phyloP scores from a whole-genome alignment of 139 green algal genomes.

The Volvox africanus region DNA sequence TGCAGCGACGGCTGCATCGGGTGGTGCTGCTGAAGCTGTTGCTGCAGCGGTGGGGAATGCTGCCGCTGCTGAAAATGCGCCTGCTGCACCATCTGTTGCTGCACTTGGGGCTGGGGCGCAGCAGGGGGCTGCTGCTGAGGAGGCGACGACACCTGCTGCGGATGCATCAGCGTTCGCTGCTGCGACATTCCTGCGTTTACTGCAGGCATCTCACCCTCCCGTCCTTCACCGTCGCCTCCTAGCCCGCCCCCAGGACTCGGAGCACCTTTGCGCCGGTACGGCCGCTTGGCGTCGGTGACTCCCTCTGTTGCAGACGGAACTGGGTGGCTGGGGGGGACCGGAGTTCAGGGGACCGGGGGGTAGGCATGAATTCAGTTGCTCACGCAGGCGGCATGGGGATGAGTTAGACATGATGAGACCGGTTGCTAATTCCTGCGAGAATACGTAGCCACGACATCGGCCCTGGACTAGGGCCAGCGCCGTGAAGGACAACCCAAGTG shows the following conservation, averaged over 20 bases:
- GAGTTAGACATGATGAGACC: too few relatives aligned
- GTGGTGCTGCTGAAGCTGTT: constrained; percentile 6
- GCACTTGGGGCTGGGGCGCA: neutral
- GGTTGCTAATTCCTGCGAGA: too few relatives aligned
- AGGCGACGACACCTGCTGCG: neutral
- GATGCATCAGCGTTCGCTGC: neutral
- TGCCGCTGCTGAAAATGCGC: neutral
- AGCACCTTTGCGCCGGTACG: neutral
- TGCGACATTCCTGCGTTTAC: neutral
- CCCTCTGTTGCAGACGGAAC: neutral
- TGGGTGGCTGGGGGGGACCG: neutral
- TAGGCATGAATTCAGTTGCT: too few relatives aligned
- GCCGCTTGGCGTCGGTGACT: neutral
- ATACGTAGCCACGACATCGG: too few relatives aligned
- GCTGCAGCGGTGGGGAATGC: neutral
- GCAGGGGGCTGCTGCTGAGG: neutral
- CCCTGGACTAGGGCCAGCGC: too few relatives aligned
- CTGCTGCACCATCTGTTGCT: neutral
- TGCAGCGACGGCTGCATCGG: neutral
- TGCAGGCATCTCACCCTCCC: neutral
- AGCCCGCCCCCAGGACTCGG: too few relatives aligned
- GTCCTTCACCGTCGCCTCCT: neutral
- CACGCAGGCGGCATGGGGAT: too few relatives aligned
- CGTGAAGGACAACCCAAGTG: too few relatives aligned
- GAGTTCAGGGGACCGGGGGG: too few relatives aligned